These are phyloP conservation scores for Dictyostelium firmibasis DNA, from an alignment of 78 protist species.

Conservation along the genomic window DNA sequence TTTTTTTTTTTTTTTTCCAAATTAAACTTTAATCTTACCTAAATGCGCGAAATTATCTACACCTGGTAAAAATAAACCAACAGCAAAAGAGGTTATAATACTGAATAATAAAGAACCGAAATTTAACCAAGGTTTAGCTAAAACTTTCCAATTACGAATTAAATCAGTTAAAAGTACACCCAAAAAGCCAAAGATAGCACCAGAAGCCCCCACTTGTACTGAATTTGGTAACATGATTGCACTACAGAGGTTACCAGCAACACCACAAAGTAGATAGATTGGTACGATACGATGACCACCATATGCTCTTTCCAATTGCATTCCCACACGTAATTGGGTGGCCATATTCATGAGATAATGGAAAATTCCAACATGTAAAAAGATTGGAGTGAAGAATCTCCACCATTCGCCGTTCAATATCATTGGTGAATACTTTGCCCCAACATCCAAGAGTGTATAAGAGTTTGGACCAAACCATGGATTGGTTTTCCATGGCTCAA, in stretches of 20 bases:
- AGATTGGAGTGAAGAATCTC: slow-evolving; percentile 82
- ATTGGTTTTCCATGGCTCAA: slow-evolving; percentile 72
- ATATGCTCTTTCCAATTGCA: slow-evolving; percentile 65
- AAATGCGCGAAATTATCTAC: slow-evolving; percentile 74
- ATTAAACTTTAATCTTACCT: not conserved
- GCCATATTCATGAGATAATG: slow-evolving; percentile 65
- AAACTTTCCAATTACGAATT: slow-evolving; percentile 46
- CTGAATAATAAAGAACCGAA: slow-evolving; percentile 42
- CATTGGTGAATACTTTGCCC: slow-evolving; percentile 64
- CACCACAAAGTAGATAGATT: slow-evolving; percentile 76
- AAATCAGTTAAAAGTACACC: slow-evolving; percentile 79
- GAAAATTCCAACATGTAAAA: slow-evolving; percentile 79
- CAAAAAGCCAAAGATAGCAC: slow-evolving; percentile 77
- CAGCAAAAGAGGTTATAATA: slow-evolving; percentile 56
- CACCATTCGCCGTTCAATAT: slow-evolving; percentile 79
- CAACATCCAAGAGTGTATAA: slow-evolving; percentile 38
- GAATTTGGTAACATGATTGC: slow-evolving; percentile 64
- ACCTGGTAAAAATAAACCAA: slow-evolving; percentile 80
- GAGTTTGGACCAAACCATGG: slow-evolving; percentile 82
- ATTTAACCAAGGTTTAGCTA: slow-evolving; percentile 58
- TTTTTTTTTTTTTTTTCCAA: not conserved
- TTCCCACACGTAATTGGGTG: slow-evolving; percentile 77
- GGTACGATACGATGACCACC: slow-evolving; percentile 82
- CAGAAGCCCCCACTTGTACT: slow-evolving; percentile 83
- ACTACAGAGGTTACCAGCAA: slow-evolving; percentile 69